Conservation (phyloP, 2,329 filamentous ascomycete species). For the Gaeumannomyces tritici region DNA sequence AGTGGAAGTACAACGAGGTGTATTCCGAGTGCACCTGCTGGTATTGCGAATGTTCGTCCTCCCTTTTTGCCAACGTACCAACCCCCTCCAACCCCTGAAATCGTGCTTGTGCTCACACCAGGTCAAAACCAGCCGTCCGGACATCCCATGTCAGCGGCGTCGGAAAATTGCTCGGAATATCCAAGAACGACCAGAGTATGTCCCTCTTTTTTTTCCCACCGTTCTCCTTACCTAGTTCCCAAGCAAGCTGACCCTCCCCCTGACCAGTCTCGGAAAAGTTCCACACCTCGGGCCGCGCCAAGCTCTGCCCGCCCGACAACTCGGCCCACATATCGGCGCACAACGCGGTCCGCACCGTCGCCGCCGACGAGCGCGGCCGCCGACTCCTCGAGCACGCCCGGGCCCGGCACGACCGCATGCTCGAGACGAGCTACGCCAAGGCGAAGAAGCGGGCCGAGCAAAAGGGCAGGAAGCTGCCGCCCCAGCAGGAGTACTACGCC, state of each 20-base stretch:
- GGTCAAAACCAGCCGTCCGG: slow-evolving; percentile 34
- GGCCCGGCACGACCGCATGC: slow-evolving; percentile 17
- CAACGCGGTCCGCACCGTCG: slow-evolving; percentile 45
- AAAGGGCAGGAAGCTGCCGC: slow-evolving; percentile 37
- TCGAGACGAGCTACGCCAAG: slow-evolving; percentile 48
- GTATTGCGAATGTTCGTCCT: slow-evolving; percentile 60
- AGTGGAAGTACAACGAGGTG: slow-evolving; percentile 51
- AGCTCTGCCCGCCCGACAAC: slow-evolving; percentile 42
- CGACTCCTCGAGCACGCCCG: background rate
- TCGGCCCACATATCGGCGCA: slow-evolving; percentile 66
- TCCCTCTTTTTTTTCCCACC: background rate
- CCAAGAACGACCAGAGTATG: slow-evolving; percentile 32
- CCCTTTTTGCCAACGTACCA: background rate
- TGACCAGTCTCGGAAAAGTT: slow-evolving; percentile 30
- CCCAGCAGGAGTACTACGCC: slow-evolving; percentile 36
- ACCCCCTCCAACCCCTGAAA: too few relatives aligned
- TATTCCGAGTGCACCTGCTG: slow-evolving; percentile 75
- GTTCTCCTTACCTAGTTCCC: too few relatives aligned
- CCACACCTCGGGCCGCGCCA: slow-evolving; percentile 35
- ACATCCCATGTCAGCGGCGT: slow-evolving; percentile 40
- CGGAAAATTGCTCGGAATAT: slow-evolving; percentile 33
- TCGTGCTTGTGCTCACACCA: background rate
- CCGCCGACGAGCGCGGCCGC: background rate
- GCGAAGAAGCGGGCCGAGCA: slow-evolving; percentile 38
- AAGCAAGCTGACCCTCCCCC: background rate